phyloP scores from a whole-genome alignment of 2,329 filamentous ascomycete genomes.

The Arachnomyces sp. region DNA sequence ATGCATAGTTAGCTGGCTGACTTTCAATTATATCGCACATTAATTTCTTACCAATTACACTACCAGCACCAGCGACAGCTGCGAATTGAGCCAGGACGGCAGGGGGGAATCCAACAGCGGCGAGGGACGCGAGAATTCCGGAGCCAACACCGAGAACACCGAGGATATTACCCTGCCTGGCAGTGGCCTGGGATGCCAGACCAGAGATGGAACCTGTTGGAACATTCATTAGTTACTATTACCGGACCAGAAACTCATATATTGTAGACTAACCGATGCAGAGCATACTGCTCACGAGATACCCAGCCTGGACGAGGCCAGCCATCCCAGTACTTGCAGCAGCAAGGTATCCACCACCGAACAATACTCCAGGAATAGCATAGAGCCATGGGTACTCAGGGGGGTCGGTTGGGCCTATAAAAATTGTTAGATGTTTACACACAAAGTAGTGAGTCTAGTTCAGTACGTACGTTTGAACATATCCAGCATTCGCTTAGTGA shows the following conservation, averaged over 20 bases:
- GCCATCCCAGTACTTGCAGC: slow-evolving; percentile 74
- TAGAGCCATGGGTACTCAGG: slow-evolving; percentile 86
- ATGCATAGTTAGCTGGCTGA: slow-evolving; percentile 1
- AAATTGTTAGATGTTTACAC: slow-evolving; percentile 20
- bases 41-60: slow-evolving; percentile 46
- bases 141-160: slow-evolving; percentile 78
- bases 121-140: slow-evolving; percentile 72
- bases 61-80: slow-evolving; percentile 63
- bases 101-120: slow-evolving; percentile 70
- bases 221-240: slow-evolving; percentile 2
- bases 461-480: slow-evolving; percentile 64
- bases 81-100: slow-evolving; percentile 74
- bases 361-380: slow-evolving; percentile 65
- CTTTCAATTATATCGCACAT: too few species aligned
- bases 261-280: slow-evolving; percentile 55
- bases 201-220: slow-evolving; percentile 59
- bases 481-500: slow-evolving; percentile 88
- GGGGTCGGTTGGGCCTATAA: slow-evolving; percentile 64
- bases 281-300: slow-evolving; percentile 72
- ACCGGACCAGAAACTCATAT: neutral
- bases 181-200: slow-evolving; percentile 72
- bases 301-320: slow-evolving; percentile 78
- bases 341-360: slow-evolving; percentile 71
- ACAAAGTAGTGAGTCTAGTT: neutral
- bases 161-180: slow-evolving; percentile 74